A percentile compares a stretch with the other conserved stretches of the same genome.
Evolutionary conservation across 163 green algal species (phyloP).

Genomic region (Scenedesmus sp.): DNA sequence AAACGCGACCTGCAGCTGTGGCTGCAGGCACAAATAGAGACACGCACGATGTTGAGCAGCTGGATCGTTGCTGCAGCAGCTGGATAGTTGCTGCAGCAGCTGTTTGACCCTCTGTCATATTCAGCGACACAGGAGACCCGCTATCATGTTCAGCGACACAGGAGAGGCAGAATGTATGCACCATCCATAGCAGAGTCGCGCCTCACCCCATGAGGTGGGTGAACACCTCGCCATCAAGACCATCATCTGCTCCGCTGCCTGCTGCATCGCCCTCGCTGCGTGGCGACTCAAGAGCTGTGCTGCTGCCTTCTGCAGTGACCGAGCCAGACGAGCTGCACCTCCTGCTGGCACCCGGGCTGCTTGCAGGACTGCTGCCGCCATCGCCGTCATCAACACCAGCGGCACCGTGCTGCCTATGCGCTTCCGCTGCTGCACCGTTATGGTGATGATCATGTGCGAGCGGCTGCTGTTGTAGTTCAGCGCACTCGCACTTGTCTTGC

Average conservation of each 20-base stretch:
- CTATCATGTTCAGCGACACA: neutral
- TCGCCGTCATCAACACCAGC: neutral
- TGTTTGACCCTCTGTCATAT: no score
- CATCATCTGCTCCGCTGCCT: neutral
- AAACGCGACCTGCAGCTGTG: no score
- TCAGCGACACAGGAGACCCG: no score
- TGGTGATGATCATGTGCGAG: constrained; percentile 20
- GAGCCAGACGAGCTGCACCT: neutral
- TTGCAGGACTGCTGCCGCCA: neutral
- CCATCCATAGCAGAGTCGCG: neutral
- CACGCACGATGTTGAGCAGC: no score
- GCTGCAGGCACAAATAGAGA: no score
- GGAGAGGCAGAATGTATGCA: neutral
- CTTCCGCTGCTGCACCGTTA: constrained; percentile 8
- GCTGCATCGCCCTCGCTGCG: neutral
- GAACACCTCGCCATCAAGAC: neutral
- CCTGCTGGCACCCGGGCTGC: neutral
- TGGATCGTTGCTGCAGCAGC: no score
- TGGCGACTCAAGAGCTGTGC: neutral
- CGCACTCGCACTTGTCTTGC: neutral
- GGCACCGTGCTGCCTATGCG: neutral
- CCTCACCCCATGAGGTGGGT: neutral
- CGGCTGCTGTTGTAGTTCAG: constrained; percentile 29
- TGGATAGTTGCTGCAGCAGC: no score
- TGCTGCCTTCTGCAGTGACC: neutral